phyloP scores from a whole-genome alignment of 768 basidiomycete species.

The Termitomyces heimii region DNA sequence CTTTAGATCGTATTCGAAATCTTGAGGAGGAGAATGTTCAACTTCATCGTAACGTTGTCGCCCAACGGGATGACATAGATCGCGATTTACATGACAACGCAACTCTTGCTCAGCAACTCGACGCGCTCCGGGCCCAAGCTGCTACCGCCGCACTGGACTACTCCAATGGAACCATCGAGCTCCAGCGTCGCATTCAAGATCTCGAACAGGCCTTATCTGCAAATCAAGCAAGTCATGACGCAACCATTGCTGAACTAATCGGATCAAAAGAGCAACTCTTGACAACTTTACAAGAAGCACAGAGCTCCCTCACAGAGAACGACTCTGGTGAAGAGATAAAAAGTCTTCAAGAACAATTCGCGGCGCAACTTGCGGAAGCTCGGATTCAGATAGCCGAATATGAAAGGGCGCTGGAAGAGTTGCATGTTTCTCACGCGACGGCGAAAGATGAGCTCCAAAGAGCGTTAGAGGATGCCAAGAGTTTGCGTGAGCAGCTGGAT shows the following conservation, averaged over 20 bases:
- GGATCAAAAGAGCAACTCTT: slow-evolving; percentile 22
- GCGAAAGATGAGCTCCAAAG: slow-evolving; percentile 27
- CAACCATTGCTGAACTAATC: slow-evolving; percentile 20
- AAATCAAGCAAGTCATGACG: slow-evolving; percentile 18
- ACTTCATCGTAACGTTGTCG: slow-evolving; percentile 3
- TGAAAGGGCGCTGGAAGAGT: slow-evolving; percentile 26
- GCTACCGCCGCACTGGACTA: slow-evolving; percentile 11
- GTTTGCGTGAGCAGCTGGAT: slow-evolving; percentile 25
- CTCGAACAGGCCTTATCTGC: slow-evolving; percentile 14
- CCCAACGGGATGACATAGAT: slow-evolving; percentile 3
- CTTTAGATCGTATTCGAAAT: slow-evolving; percentile 1
- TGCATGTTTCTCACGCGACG: slow-evolving; percentile 26
- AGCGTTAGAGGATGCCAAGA: slow-evolving; percentile 23
- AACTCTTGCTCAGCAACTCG: slow-evolving; percentile 8
- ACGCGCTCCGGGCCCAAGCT: slow-evolving; percentile 10
- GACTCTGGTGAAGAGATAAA: slow-evolving; percentile 21
- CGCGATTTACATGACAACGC: background rate
- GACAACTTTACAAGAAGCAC: slow-evolving; percentile 19
- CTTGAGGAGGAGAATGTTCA: slow-evolving; percentile 3
- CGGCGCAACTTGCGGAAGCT: slow-evolving; percentile 29
- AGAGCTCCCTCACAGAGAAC: slow-evolving; percentile 16
- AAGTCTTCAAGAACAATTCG: slow-evolving; percentile 28
- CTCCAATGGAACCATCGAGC: slow-evolving; percentile 11
- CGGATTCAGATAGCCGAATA: slow-evolving; percentile 30
- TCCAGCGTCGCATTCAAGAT: slow-evolving; percentile 18